Evolutionary conservation across 139 green algal genomes (phyloP), one percentile per base, ranked within the genome.

Genomic region (Ettlia oleoabundans): DNA sequence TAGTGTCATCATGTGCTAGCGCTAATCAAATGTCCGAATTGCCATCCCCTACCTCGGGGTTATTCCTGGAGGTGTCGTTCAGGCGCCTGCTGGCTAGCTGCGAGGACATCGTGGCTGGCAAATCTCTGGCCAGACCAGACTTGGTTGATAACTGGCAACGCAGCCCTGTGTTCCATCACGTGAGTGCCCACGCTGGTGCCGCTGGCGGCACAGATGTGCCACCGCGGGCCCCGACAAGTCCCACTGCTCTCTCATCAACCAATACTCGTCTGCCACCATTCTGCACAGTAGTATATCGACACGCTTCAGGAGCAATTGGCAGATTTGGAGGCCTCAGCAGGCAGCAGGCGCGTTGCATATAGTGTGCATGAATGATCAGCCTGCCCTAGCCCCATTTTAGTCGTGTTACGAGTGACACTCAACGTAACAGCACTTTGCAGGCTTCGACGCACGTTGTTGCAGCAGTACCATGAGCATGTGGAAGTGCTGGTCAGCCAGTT

Each of bases 121-220:
- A 82, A 35, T 61, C 41, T 10, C 84, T 76, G 24, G 76, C 63
- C 13, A 53, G 84, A 19, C 37, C 81, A 0, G 87, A 89, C n/a
- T 63, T 92, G 32, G 6, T 42, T 3, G 53, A 18, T 26, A 69
- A 77, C 26, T 92, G 86, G 86, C 63, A 69, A 9, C 69, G 38
- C 41, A 88, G 80, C 58, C 84, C 87, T 10, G 71, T 89, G 2
- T 92, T 91, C 68, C 85, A 91, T 70, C 82, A 91, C 62, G 87
- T 92, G 33, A 66, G 88, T 63, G 42, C 21, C 26, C 2, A 8
- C 4, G 10, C 3, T 3, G 33, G 13, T 70, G 32, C 64, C 1
- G 64, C 30, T 32, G 43, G 3, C 43, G 43, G n/a, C 35, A 38
- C 22, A 5, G 26, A 3, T 8, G 26, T 30, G 13, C 42, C 18